phyloP scores from a whole-genome alignment of 2,329 filamentous ascomycete genomes.

The Ustilaginoidea virens region DNA sequence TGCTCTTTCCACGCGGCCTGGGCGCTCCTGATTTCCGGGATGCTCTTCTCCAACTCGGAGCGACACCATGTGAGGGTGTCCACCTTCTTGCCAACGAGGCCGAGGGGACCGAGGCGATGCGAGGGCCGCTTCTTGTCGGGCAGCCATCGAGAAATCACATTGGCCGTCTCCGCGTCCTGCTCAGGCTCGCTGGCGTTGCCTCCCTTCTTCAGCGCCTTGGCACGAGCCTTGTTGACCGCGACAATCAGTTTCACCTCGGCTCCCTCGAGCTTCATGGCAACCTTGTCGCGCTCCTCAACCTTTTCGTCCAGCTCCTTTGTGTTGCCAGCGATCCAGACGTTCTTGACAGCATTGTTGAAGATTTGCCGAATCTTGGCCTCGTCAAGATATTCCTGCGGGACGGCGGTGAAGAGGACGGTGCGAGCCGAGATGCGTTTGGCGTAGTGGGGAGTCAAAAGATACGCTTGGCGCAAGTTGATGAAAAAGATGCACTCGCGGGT shows the following conservation, averaged over 20 bases:
- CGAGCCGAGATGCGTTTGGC: slow-evolving; percentile 74
- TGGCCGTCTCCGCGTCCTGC: slow-evolving; percentile 49
- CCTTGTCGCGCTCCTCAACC: slow-evolving; percentile 60
- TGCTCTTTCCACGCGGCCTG: slow-evolving; percentile 43
- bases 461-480: slow-evolving; percentile 87
- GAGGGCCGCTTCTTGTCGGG: slow-evolving; percentile 51
- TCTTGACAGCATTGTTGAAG: slow-evolving; percentile 65
- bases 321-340: slow-evolving; percentile 71
- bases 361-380: slow-evolving; percentile 57
- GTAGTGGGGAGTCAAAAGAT: slow-evolving; percentile 73
- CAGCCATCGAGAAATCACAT: slow-evolving; percentile 50
- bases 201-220: slow-evolving; percentile 19
- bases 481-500: slow-evolving; percentile 85
- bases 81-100: slow-evolving; percentile 50
- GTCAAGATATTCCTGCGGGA: slow-evolving; percentile 62
- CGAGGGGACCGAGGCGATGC: slow-evolving; percentile 48
- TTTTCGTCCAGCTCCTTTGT: slow-evolving; percentile 60
- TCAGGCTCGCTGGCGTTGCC: slow-evolving; percentile 20
- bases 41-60: slow-evolving; percentile 34
- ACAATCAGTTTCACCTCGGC: slow-evolving; percentile 74
- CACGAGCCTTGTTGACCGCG: slow-evolving; percentile 26
- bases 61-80: slow-evolving; percentile 82
- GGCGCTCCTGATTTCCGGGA: slow-evolving; percentile 48
- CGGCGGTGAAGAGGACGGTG: slow-evolving; percentile 83
- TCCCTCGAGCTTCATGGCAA: slow-evolving; percentile 63